Evolutionary conservation across 1,284 basidiomycete genomes (phyloP).

Genomic region (Trichosporon sp.): DNA sequence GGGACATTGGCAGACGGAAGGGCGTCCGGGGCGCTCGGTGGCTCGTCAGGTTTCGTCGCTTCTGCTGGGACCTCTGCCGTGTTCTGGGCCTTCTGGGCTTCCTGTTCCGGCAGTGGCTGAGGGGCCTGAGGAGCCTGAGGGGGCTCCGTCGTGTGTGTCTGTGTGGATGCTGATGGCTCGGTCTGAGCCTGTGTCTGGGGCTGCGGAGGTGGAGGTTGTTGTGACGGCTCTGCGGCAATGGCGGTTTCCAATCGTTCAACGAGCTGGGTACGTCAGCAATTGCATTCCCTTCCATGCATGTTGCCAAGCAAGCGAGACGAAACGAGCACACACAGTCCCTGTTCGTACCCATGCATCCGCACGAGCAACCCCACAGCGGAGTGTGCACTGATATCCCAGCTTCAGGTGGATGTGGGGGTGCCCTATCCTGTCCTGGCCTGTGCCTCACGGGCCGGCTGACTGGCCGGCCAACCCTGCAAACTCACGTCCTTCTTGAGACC

Average conservation of each 20-base stretch:
- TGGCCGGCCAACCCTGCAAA: neutral
- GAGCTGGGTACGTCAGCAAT: conserved; percentile 23
- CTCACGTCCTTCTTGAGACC: conserved; percentile 46
- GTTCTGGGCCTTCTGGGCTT: neutral
- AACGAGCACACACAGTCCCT: neutral
- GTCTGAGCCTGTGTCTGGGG: too few species aligned
- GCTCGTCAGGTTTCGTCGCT: neutral
- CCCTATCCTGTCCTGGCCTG: neutral
- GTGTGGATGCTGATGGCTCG: too few species aligned
- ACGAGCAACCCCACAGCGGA: neutral
- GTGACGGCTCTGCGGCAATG: neutral
- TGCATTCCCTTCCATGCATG: neutral
- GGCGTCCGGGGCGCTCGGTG: neutral
- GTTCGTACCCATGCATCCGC: neutral
- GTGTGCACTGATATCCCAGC: neutral
- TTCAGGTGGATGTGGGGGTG: too few species aligned
- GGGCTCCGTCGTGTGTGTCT: neutral
- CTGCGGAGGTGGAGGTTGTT: neutral
- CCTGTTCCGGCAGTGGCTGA: neutral
- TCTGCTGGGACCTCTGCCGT: neutral
- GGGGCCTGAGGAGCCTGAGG: too few species aligned
- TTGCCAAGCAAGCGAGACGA: neutral
- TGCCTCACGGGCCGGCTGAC: neutral
- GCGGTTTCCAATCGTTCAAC: conserved; percentile 31
- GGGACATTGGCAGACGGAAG: neutral